These are phyloP conservation scores for Neurospora sp. DNA, from an alignment of 495 filamentous ascomycete genomes.

Conservation along the genomic window DNA sequence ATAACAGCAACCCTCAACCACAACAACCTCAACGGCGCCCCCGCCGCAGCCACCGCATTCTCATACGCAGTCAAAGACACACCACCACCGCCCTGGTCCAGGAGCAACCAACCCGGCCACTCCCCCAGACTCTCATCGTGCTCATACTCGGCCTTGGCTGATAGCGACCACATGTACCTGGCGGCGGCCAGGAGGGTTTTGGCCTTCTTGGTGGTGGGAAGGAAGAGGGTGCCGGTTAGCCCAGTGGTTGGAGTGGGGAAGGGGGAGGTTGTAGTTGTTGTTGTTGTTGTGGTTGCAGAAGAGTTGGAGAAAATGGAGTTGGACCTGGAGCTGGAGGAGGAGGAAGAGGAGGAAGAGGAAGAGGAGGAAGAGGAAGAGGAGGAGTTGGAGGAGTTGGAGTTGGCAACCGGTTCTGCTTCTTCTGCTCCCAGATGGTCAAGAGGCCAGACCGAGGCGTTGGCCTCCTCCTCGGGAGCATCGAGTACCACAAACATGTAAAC, in stretches of 20 bases:
- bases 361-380: no score
- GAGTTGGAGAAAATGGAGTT: no score
- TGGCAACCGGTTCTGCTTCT: not conserved
- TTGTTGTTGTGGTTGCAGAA: no score
- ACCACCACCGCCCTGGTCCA: not conserved
- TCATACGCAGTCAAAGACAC: not conserved
- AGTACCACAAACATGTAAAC: not conserved
- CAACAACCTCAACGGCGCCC: not conserved
- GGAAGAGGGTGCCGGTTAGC: not conserved
- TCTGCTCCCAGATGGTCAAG: no score
- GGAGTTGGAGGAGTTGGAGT: no score
- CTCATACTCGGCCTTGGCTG: not conserved
- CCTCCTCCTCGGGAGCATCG: no score
- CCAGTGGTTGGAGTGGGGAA: not conserved
- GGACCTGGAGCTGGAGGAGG: no score
- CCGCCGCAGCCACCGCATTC: not conserved
- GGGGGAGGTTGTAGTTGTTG: not conserved
- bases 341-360: not conserved
- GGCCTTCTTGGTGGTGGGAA: not conserved
- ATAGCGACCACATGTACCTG: not conserved
- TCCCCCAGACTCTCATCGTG: not conserved
- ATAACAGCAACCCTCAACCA: not conserved
- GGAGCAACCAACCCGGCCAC: not conserved
- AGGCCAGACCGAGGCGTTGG: no score
- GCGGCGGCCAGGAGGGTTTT: not conserved